A percentile compares a stretch with the other conserved stretches of the same genome.
Conservation (phyloP, 805 yeast genomes). For the Metschnikowia picachoensis region DNA sequence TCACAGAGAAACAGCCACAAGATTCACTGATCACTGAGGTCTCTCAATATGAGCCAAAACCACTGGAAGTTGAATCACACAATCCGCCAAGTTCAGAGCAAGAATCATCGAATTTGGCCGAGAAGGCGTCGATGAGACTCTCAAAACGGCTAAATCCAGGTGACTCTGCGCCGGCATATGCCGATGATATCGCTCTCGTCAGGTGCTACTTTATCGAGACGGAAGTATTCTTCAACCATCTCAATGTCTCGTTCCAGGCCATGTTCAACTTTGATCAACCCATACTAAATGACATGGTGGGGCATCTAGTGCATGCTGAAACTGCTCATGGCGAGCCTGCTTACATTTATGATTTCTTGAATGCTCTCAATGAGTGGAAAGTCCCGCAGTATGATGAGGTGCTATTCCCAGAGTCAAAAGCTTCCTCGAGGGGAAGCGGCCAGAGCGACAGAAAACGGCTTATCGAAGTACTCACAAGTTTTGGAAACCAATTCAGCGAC, state of each 20-base stretch:
- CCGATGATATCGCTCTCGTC: conserved; percentile 23
- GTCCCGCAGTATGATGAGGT: conserved; percentile 13
- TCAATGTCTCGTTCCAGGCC: conserved; percentile 17
- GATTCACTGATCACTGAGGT: background rate
- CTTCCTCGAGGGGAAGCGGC: conserved; percentile 3
- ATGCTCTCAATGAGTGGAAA: conserved; percentile 29
- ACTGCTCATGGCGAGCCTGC: background rate
- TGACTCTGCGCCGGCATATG: conserved; percentile 19
- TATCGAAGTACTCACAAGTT: conserved; percentile 34
- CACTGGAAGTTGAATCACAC: background rate
- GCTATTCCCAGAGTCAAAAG: conserved; percentile 15
- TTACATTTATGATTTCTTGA: conserved; percentile 22
- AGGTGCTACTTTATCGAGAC: conserved; percentile 27
- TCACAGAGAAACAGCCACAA: background rate
- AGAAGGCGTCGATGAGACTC: conserved; percentile 22
- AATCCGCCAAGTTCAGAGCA: too few species aligned
- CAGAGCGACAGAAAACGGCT: conserved; percentile 32
- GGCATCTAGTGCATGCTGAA: conserved; percentile 7
- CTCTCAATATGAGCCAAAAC: background rate
- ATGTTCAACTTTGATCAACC: conserved; percentile 3
- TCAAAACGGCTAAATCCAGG: conserved; percentile 31
- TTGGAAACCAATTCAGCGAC: conserved; percentile 20
- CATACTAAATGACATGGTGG: conserved; percentile 12
- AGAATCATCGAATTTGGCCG: conserved; percentile 3
- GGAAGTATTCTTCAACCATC: conserved; percentile 20